phyloP scores from a whole-genome alignment of 257 asterid genomes.

The Paulownia fortunei region DNA sequence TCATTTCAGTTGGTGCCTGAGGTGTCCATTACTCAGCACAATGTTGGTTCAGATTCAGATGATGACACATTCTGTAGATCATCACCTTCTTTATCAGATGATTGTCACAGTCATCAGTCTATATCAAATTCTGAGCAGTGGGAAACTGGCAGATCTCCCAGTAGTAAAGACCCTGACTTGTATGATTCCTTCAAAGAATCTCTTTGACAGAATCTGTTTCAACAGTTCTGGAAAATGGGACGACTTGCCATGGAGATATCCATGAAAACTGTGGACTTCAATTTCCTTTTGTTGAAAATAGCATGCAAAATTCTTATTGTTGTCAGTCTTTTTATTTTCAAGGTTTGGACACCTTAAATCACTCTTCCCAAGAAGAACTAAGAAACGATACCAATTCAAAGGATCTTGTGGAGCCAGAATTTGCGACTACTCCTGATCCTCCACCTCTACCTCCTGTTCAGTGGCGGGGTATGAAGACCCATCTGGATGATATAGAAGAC shows the following conservation, averaged over 20 bases:
- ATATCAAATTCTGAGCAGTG: slow-evolving; percentile 87
- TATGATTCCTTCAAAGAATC: slow-evolving; percentile 68
- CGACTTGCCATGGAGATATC: slow-evolving; percentile 41
- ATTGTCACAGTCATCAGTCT: slow-evolving; percentile 67
- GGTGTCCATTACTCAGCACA: slow-evolving; percentile 49
- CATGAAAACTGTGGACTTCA: slow-evolving; percentile 40
- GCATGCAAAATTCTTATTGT: slow-evolving; percentile 55
- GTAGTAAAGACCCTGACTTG: slow-evolving; percentile 63
- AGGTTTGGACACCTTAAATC: slow-evolving; percentile 48
- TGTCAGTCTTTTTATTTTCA: slow-evolving; percentile 64
- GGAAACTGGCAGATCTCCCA: slow-evolving; percentile 78
- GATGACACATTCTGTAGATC: slow-evolving; percentile 88
- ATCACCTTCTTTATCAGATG: slow-evolving; percentile 76
- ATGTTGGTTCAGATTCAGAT: slow-evolving; percentile 77
- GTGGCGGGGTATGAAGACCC: slow-evolving; percentile 53
- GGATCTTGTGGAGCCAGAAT: slow-evolving; percentile 41
- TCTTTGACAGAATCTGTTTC: slow-evolving; percentile 72
- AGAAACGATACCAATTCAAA: slow-evolving; percentile 31
- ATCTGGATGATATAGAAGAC: slow-evolving; percentile 42
- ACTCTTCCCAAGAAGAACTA: slow-evolving; percentile 52
- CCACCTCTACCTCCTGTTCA: slow-evolving; percentile 77
- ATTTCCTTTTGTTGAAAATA: slow-evolving; percentile 43
- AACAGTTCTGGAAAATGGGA: slow-evolving; percentile 44
- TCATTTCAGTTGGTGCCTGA: slow-evolving; percentile 98
- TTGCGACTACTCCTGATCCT: slow-evolving; percentile 46